A percentile compares a stretch with the other conserved stretches of the same genome.
phyloP scores from a whole-genome alignment of 1,139 yeast species.

The Pichia sp. region DNA sequence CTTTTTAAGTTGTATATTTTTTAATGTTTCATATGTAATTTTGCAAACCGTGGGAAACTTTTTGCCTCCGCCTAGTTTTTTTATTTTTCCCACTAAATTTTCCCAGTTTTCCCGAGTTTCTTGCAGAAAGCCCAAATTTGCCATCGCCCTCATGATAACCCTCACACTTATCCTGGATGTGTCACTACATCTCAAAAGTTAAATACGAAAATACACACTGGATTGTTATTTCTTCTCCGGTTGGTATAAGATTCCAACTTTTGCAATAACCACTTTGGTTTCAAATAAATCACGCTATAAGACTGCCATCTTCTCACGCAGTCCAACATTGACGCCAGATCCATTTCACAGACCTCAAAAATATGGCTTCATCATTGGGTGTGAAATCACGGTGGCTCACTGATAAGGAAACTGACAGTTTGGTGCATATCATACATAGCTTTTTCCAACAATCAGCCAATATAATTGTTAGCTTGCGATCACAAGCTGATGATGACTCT shows the following conservation, averaged over 20 bases:
- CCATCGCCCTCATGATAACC: too few relatives aligned
- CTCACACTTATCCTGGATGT: neutral
- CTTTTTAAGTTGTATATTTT: too few relatives aligned
- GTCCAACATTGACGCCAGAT: neutral
- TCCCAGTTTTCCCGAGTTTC: too few relatives aligned
- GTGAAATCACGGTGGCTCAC: slow-evolving; percentile 21
- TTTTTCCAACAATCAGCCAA: slow-evolving; percentile 71
- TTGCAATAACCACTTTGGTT: neutral
- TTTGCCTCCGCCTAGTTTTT: too few relatives aligned
- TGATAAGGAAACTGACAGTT: slow-evolving; percentile 25
- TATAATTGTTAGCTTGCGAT: slow-evolving; percentile 32
- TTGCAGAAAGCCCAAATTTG: too few relatives aligned
- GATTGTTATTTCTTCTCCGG: neutral
- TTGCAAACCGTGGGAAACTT: too few relatives aligned
- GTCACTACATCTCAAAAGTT: neutral
- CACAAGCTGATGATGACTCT: neutral
- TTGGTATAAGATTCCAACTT: neutral
- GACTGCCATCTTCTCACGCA: neutral
- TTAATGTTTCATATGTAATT: too few relatives aligned
- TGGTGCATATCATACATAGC: slow-evolving; percentile 42
- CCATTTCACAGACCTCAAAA: neutral
- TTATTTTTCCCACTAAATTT: too few relatives aligned
- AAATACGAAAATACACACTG: neutral
- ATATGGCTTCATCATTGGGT: slow-evolving; percentile 5
- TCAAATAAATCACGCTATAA: neutral